Evolutionary conservation across 192 early-diverging fungal genomes (phyloP).

Genomic region (Backusella tuberculispora): DNA sequence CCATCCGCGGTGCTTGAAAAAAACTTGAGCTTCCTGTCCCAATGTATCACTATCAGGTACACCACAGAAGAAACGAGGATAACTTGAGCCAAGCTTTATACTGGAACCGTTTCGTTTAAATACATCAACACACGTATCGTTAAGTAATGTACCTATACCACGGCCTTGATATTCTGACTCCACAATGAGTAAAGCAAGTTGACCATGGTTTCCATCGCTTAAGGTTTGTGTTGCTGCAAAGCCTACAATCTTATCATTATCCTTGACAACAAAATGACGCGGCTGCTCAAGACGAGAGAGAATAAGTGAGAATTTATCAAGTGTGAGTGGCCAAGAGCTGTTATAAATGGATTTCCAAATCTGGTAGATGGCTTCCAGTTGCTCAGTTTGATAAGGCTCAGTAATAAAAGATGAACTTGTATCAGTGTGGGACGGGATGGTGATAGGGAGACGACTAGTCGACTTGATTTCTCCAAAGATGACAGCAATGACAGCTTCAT

Average conservation of each 20-base stretch:
- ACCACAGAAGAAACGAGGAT: slow-evolving; percentile 45
- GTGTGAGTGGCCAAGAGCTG: slow-evolving; percentile 26
- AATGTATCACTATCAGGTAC: slow-evolving; percentile 32
- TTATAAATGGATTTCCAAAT: slow-evolving; percentile 34
- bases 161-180: slow-evolving; percentile 27
- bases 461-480: slow-evolving; percentile 41
- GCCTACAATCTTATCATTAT: slow-evolving; percentile 29
- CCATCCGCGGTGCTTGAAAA: slow-evolving; percentile 42
- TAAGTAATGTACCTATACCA: slow-evolving; percentile 34
- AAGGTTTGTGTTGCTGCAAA: slow-evolving; percentile 34
- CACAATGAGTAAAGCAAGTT: slow-evolving; percentile 40
- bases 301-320: slow-evolving; percentile 21
- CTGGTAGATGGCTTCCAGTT: slow-evolving; percentile 18
- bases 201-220: slow-evolving; percentile 21
- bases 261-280: slow-evolving; percentile 28
- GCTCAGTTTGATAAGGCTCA: background rate
- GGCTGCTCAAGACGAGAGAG: slow-evolving; percentile 19
- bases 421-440: slow-evolving; percentile 15
- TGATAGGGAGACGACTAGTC: slow-evolving; percentile 29
- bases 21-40: slow-evolving; percentile 22
- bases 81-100: slow-evolving; percentile 39
- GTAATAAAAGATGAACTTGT: background rate
- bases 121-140: slow-evolving; percentile 27
- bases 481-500: slow-evolving; percentile 34
- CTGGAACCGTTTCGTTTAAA: slow-evolving; percentile 8